A percentile compares a stretch with the other conserved stretches of the same genome.
These are phyloP conservation scores for Cordyceps sp. DNA, from an alignment of 2,329 filamentous ascomycete genomes.

Conservation along the genomic window DNA sequence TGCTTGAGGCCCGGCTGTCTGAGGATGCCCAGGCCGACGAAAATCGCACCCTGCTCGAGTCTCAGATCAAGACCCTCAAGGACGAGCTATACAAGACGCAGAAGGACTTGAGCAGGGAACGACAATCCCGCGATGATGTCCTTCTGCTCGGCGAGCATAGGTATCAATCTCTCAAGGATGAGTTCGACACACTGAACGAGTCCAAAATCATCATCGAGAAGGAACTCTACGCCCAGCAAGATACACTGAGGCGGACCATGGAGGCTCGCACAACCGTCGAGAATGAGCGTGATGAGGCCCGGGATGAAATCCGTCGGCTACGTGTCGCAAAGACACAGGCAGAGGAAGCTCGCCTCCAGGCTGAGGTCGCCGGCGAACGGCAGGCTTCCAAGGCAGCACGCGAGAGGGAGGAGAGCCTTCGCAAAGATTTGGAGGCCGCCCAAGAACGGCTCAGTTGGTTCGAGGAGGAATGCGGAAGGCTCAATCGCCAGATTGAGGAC, in stretches of 20 bases:
- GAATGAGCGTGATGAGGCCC: conserved; percentile 75
- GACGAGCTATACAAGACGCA: conserved; percentile 70
- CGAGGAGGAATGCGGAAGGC: conserved; percentile 59
- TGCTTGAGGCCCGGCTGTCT: conserved; percentile 76
- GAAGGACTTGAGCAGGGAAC: conserved; percentile 75
- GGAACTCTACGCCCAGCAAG: conserved; percentile 90
- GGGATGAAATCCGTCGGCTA: conserved; percentile 67
- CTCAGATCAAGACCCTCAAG: conserved; percentile 78
- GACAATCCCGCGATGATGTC: conserved; percentile 87
- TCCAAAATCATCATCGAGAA: conserved; percentile 97
- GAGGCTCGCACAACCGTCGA: conserved; percentile 70
- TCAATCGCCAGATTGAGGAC: conserved; percentile 67
- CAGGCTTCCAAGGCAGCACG: conserved; percentile 61
- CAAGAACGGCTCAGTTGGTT: conserved; percentile 61
- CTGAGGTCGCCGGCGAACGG: conserved; percentile 65
- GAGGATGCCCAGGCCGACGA: conserved; percentile 76
- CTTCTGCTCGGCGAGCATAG: conserved; percentile 83
- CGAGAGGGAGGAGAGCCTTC: conserved; percentile 63
- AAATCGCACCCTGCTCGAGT: conserved; percentile 67
- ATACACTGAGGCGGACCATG: conserved; percentile 70
- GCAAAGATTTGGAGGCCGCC: conserved; percentile 66
- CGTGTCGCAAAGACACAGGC: conserved; percentile 70
- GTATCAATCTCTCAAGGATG: conserved; percentile 62
- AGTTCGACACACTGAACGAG: conserved; percentile 76
- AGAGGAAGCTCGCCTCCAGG: conserved; percentile 72